Evolutionary conservation across 257 asterid species (phyloP).

Genomic region (Plantago major): DNA sequence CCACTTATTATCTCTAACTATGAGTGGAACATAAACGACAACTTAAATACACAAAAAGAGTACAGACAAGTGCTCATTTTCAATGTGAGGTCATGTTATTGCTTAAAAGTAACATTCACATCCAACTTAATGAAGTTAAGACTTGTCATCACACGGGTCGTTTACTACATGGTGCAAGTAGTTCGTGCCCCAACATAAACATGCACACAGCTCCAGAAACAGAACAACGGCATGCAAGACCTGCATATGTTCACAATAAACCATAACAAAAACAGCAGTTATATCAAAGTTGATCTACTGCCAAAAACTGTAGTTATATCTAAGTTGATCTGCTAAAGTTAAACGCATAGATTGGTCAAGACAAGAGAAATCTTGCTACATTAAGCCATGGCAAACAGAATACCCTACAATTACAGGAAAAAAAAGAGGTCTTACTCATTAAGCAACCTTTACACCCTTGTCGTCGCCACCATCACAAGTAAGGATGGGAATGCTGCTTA

Average conservation of each 20-base stretch:
- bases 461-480: constrained; percentile 75
- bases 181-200: constrained; percentile 6
- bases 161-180: constrained; percentile 1
- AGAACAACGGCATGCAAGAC: constrained; percentile 12
- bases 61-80: neutral
- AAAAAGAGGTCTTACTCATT: constrained; percentile 32
- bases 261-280: constrained; percentile 22
- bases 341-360: constrained; percentile 33
- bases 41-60: neutral
- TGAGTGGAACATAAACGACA: constrained; percentile 13
- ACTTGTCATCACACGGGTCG: neutral
- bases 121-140: neutral
- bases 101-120: neutral
- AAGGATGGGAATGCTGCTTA: constrained; percentile 86
- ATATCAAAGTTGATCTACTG: constrained; percentile 35
- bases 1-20: constrained; percentile 7
- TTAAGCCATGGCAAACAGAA: constrained; percentile 22
- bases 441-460: constrained; percentile 75
- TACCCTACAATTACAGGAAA: constrained; percentile 34
- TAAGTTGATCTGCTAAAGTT: constrained; percentile 36
- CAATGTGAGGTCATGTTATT: neutral
- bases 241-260: constrained; percentile 21
- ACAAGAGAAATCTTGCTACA: constrained; percentile 26
- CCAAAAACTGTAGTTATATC: constrained; percentile 33
- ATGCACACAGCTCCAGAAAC: constrained; percentile 2